Percentiles rank a stretch among this genome's conserved stretches.
phyloP scores from a whole-genome alignment of 805 yeast species.

The Lipomyces yamanashiensis region DNA sequence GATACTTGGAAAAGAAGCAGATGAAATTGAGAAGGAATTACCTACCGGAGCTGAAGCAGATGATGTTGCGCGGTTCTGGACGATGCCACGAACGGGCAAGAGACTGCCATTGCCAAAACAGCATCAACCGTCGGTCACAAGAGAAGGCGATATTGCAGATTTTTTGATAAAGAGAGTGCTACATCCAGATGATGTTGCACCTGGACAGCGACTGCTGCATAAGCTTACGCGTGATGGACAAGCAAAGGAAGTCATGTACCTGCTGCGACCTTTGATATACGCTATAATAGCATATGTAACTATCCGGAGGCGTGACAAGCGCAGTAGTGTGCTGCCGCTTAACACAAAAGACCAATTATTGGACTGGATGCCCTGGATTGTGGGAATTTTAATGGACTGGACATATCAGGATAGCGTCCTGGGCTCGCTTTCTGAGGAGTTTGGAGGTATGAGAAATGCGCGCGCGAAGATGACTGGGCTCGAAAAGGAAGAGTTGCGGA shows the following conservation, averaged over 20 bases:
- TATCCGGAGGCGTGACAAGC: neutral
- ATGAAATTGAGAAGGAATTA: neutral
- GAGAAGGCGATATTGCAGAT: slow-evolving; percentile 35
- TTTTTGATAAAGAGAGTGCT: slow-evolving; percentile 42
- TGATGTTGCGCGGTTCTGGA: slow-evolving; percentile 17
- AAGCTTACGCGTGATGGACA: slow-evolving; percentile 36
- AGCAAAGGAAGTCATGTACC: slow-evolving; percentile 45
- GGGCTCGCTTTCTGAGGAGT: slow-evolving; percentile 21
- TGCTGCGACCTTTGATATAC: slow-evolving; percentile 49
- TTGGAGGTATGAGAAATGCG: slow-evolving; percentile 39
- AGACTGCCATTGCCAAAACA: slow-evolving; percentile 23
- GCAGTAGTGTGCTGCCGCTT: neutral
- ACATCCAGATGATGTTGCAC: slow-evolving; percentile 44
- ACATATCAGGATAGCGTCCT: slow-evolving; percentile 41
- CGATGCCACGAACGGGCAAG: slow-evolving; percentile 39
- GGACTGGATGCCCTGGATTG: slow-evolving; percentile 51
- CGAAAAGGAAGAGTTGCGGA: slow-evolving; percentile 44
- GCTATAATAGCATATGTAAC: slow-evolving; percentile 41
- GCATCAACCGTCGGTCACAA: neutral
- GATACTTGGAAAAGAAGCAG: slow-evolving; percentile 35
- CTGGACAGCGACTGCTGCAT: slow-evolving; percentile 44
- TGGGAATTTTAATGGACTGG: slow-evolving; percentile 46
- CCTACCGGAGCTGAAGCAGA: neutral
- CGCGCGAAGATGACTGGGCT: slow-evolving; percentile 40
- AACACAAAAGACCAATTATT: slow-evolving; percentile 1